Conservation (phyloP, 2,329 filamentous ascomycete species). For the Alternaria brassicae region DNA sequence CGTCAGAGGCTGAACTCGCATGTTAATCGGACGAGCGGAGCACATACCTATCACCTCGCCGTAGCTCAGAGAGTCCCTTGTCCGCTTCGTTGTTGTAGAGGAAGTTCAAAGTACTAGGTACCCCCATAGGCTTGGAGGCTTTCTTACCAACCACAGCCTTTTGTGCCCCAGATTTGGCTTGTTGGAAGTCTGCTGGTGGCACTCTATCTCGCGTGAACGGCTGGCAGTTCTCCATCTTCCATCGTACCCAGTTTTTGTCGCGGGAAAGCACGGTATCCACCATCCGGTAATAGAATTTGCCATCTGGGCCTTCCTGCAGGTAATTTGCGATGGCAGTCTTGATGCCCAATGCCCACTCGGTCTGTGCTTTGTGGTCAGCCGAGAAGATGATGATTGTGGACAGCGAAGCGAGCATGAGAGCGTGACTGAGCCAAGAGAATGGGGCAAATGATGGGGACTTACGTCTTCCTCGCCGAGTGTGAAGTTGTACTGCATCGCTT, state of each 20-base stretch:
- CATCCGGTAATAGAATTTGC: constrained; percentile 94
- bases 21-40: constrained; percentile 36
- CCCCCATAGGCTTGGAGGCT: constrained; percentile 59
- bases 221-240: constrained; percentile 95
- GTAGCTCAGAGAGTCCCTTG: constrained; percentile 72
- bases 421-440: constrained; percentile 22
- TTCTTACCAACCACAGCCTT: constrained; percentile 75
- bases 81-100: constrained; percentile 70
- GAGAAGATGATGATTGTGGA: constrained; percentile 35
- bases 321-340: constrained; percentile 82
- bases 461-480: constrained; percentile 83
- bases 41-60: constrained; percentile 62
- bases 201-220: constrained; percentile 81
- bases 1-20: constrained; percentile 32
- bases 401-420: constrained; percentile 23
- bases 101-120: constrained; percentile 62
- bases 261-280: constrained; percentile 93
- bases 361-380: constrained; percentile 58
- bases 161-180: constrained; percentile 70
- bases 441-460: constrained; percentile 50
- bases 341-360: constrained; percentile 83
- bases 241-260: constrained; percentile 98
- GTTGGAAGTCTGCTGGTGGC: constrained; percentile 70
- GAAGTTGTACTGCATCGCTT: constrained; percentile 84
- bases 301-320: constrained; percentile 79